A percentile compares a stretch with the other conserved stretches of the same genome.
Evolutionary conservation across 495 filamentous ascomycete species (phyloP).

Genomic region (Tuber microsphaerosporum): DNA sequence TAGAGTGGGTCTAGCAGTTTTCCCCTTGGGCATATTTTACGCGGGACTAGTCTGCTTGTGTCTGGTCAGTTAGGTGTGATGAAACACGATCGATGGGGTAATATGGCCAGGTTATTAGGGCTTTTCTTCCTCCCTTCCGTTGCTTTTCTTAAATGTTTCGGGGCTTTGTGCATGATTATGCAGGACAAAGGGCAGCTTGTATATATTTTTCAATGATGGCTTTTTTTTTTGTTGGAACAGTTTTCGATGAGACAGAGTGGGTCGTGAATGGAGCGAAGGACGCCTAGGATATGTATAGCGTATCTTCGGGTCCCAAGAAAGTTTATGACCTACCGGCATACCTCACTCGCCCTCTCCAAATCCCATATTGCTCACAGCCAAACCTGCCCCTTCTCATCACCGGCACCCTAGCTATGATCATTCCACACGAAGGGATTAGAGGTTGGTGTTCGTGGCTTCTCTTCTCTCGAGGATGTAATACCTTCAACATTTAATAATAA

Average conservation of each 20-base stretch:
- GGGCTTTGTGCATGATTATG: neutral
- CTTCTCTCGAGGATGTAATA: no score
- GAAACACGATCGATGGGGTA: neutral
- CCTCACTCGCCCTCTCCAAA: neutral
- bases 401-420: no score
- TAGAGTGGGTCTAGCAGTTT: conserved; percentile 88
- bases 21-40: conserved; percentile 94
- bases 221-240: neutral
- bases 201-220: neutral
- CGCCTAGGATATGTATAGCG: neutral
- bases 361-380: no score
- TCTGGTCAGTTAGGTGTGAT: conserved; percentile 68
- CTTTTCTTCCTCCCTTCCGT: neutral
- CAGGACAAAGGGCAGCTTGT: neutral
- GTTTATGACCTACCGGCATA: neutral
- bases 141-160: neutral
- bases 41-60: conserved; percentile 85
- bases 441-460: no score
- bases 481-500: no score
- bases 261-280: neutral
- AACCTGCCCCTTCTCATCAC: no score
- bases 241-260: neutral
- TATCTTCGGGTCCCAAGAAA: neutral
- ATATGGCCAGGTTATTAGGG: neutral
- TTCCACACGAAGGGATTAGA: no score